These are phyloP conservation scores for Exidia glandulosa DNA, from an alignment of 768 basidiomycete genomes.

Conservation along the genomic window DNA sequence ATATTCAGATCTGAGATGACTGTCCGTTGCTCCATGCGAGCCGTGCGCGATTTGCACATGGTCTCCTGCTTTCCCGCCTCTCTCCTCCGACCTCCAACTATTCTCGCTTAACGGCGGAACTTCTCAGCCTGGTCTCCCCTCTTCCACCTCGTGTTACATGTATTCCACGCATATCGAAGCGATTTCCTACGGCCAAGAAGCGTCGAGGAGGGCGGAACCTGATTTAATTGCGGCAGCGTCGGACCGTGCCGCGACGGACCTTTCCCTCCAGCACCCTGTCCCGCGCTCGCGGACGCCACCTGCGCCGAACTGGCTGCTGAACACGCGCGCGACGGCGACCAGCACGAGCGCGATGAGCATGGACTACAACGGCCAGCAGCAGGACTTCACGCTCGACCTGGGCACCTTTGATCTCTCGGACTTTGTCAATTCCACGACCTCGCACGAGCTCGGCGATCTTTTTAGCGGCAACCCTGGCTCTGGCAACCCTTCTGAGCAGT, in stretches of 20 bases:
- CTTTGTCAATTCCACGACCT: neutral
- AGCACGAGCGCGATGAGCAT: neutral
- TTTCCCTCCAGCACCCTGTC: neutral
- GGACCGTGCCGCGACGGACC: neutral
- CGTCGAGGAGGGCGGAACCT: too few species aligned
- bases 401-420: constrained; percentile 1
- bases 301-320: neutral
- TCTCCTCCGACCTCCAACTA: too few species aligned
- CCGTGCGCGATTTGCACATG: too few species aligned
- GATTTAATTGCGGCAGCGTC: neutral
- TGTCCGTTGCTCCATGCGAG: too few species aligned
- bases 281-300: neutral
- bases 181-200: too few species aligned
- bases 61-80: too few species aligned
- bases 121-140: too few species aligned
- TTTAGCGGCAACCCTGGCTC: neutral
- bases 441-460: neutral
- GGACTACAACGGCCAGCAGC: neutral
- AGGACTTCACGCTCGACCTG: neutral
- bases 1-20: too few species aligned
- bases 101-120: too few species aligned
- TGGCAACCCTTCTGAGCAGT: neutral
- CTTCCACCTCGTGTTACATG: too few species aligned
- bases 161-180: too few species aligned
- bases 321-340: too few species aligned